A percentile compares a stretch with the other conserved stretches of the same genome.
Conservation (phyloP, 257 asterid genomes). For the Henckelia pumila region DNA sequence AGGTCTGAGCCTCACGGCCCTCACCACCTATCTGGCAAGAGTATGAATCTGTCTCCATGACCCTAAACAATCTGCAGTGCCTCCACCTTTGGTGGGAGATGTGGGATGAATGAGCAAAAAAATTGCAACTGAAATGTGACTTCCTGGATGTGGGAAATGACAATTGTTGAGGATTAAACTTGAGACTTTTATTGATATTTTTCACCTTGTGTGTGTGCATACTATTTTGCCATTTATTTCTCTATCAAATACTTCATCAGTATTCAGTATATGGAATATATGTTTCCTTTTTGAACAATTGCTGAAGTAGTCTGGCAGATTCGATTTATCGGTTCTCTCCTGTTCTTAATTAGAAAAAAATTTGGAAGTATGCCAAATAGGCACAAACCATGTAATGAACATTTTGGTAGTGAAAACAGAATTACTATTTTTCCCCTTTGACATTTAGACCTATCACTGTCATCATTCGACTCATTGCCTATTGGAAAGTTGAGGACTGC, state of each 20-base stretch:
- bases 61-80: neutral
- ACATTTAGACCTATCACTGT: neutral
- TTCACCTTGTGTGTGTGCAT: neutral
- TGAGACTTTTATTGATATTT: neutral
- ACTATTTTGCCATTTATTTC: neutral
- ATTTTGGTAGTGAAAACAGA: neutral
- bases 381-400: neutral
- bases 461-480: neutral
- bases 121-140: constrained; percentile 3
- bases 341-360: neutral
- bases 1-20: too few species aligned
- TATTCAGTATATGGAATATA: constrained; percentile 1
- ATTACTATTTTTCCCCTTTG: neutral
- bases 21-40: neutral
- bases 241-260: neutral
- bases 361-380: neutral
- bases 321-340: neutral
- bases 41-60: neutral
- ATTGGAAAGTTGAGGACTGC: constrained; percentile 4
- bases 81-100: constrained; percentile 12
- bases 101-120: constrained; percentile 17
- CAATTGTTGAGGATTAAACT: neutral
- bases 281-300: neutral
- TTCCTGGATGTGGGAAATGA: neutral
- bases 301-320: neutral